A percentile compares a stretch with the other conserved stretches of the same genome.
phyloP scores from a whole-genome alignment of 495 filamentous ascomycete genomes.

The Neurospora sp. region DNA sequence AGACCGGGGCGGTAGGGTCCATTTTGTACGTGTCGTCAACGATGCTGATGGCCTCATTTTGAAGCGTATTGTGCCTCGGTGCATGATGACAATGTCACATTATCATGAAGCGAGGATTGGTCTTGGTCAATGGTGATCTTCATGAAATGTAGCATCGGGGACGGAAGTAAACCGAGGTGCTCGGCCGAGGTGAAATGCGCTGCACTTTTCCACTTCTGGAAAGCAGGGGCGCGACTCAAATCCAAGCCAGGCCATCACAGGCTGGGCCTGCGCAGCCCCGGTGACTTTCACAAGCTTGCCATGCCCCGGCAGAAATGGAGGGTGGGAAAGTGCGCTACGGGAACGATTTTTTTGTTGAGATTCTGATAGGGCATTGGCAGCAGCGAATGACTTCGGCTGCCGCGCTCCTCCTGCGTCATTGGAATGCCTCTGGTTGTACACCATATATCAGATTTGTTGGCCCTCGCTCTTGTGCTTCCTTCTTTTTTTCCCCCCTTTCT shows the following conservation, averaged over 20 bases:
- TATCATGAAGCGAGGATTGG: not conserved
- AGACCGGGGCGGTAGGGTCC: not conserved
- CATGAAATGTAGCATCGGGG: not conserved
- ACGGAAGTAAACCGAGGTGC: not conserved
- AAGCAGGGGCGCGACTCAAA: not conserved
- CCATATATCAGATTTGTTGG: not conserved
- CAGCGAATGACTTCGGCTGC: not conserved
- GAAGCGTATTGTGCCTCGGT: not conserved
- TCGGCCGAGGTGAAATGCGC: not conserved
- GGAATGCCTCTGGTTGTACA: not conserved
- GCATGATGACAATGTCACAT: not conserved
- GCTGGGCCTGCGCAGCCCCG: not conserved
- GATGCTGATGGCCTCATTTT: not conserved
- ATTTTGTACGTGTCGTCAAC: not conserved
- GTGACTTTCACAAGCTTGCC: not conserved
- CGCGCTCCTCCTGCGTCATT: not conserved
- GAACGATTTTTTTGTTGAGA: slow-evolving; percentile 1
- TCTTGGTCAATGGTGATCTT: not conserved
- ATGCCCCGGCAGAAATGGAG: not conserved
- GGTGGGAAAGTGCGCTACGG: not conserved
- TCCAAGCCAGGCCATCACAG: not conserved
- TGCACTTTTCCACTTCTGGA: not conserved
- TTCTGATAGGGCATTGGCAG: not conserved
- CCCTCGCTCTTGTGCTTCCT: not conserved
- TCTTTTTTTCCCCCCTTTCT: not conserved